Conservation (phyloP, 352 stramenopile species). For the Globisporangium apiculatum region DNA sequence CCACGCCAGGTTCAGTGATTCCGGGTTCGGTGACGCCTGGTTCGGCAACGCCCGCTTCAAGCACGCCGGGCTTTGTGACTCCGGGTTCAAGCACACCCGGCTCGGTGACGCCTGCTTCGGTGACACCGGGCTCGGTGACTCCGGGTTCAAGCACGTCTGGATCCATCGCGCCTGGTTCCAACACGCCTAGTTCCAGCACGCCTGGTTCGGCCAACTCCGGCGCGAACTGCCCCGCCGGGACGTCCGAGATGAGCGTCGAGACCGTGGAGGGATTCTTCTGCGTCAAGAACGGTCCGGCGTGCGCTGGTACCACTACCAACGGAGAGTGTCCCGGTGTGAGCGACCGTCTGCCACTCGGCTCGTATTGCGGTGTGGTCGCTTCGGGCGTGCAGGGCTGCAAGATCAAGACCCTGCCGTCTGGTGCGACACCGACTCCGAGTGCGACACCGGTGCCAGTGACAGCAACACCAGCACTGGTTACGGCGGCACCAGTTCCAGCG, state of each 20-base stretch:
- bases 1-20: not conserved
- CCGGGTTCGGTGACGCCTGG: no score
- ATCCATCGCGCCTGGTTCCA: no score
- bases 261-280: constrained; percentile 12
- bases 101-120: no score
- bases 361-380: constrained; percentile 13
- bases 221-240: constrained; percentile 1
- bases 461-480: not conserved
- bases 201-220: no score
- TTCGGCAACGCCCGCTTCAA: no score
- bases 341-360: constrained; percentile 8
- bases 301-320: constrained; percentile 3
- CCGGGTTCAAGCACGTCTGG: no score
- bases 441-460: not conserved
- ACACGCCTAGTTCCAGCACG: no score
- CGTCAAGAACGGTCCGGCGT: constrained; percentile 6
- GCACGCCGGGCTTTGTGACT: no score
- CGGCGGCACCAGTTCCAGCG: not conserved
- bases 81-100: no score
- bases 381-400: constrained; percentile 19
- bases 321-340: constrained; percentile 10
- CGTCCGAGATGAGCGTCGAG: constrained; percentile 7
- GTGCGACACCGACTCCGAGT: not conserved
- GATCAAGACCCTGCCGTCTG: constrained; percentile 5
- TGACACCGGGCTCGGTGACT: no score